Evolutionary conservation across 805 yeast genomes (phyloP), one percentile per base, ranked within the genome.

Genomic region (Candida khao-thaluensis): DNA sequence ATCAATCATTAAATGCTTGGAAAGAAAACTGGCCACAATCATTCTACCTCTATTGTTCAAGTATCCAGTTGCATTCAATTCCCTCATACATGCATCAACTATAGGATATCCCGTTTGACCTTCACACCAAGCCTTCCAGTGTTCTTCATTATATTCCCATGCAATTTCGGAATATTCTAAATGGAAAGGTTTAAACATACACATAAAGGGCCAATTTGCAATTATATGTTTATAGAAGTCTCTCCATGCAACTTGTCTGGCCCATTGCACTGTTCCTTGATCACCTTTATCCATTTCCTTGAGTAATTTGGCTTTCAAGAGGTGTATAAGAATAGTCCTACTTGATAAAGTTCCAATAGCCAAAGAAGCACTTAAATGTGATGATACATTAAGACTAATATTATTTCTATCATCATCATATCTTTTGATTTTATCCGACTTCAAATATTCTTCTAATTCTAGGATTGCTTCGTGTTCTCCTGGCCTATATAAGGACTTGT

Each of bases 71-170:
- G 60, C 56, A 25, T 65, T 55, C 26, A 77, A 56, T 48, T 76
- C 67, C 24, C 78, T 59, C 82, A 77, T 77, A 27, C 74, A 66
- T 2, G 82, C 82, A 49, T 77, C 83, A 3, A 77, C 72, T 8
- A 77, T 63, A 1, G 83, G 82, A 35, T 62, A 65, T 1, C 82
- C 83, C 0, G 82, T 77, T 15, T 52, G 52, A 0, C 82, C 83
- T 17, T 60, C 50, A 42, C 77, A 69, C 83, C 82, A 77, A 15
- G 62, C 64, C 16, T 62, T 59, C 50, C 71, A 77, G 15, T 62
- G 60, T 6, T 58, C 64, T 2, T 50, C 45, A 41, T 69, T 68
- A 38, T 71, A 59, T 30, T 68, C 73, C 76, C 76, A 72, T 15
- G 59, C 52, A 9, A 76, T 35, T 9, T 62, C 69, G 12, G 64